Evolutionary conservation across 2,329 filamentous ascomycete species (phyloP).

Genomic region (Scedosporium dehoogii): DNA sequence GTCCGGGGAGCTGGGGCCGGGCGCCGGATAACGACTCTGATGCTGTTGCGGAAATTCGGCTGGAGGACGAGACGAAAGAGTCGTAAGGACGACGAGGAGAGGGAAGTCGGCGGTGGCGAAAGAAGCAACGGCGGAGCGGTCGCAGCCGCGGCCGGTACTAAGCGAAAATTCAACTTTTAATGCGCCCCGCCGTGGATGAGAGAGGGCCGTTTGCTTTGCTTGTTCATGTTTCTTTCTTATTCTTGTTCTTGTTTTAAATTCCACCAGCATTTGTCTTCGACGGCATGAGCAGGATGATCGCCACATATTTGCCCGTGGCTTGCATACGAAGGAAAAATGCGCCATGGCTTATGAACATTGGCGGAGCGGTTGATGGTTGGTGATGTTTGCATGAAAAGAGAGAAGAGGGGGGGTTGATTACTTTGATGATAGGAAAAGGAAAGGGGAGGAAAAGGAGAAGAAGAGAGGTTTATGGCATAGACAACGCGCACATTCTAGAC

Average conservation of each 20-base stretch:
- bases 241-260: no score
- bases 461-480: slow-evolving; percentile 5
- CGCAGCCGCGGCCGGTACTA: background rate
- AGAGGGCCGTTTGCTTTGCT: no score
- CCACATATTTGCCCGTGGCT: no score
- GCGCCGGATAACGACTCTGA: slow-evolving; percentile 2
- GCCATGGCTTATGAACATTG: no score
- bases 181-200: no score
- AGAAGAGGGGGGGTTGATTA: background rate
- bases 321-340: no score
- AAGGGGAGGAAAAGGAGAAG: background rate
- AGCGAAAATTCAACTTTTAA: background rate
- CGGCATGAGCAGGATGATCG: no score
- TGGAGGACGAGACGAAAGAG: slow-evolving; percentile 8
- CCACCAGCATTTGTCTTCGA: no score
- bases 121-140: background rate
- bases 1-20: background rate
- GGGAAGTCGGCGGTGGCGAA: background rate
- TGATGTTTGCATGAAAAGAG: background rate
- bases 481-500: background rate
- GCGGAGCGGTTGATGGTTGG: no score
- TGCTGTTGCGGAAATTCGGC: slow-evolving; percentile 9
- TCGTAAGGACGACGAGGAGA: background rate
- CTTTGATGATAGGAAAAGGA: background rate
- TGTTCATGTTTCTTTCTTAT: no score